Base-by-base conservation (phyloP, 257 asterid genomes). In the Solanum virginianum region DNA sequence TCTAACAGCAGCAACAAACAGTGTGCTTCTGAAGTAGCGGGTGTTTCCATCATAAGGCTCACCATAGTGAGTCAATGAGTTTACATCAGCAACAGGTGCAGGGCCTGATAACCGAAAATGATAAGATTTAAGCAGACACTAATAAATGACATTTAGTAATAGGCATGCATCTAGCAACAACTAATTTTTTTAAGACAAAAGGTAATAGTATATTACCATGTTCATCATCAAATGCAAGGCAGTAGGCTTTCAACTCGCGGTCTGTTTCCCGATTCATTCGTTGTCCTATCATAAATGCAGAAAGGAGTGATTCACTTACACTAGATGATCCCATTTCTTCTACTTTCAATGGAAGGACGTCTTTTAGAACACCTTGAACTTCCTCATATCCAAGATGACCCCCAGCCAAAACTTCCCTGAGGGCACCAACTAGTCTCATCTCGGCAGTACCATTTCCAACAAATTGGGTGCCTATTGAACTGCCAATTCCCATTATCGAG, bases 331-430 rank as follows among this genome's bases (percentile, higher is more conserved):
- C 86, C 86, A 81, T 80, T 77, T 88, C 93, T 84, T 85, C 91
- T 15, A 85, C 86, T 83, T 82, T 69, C 47, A 90, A 81, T 1
- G 98, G 98, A 89, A 96, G 97, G 81, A 91, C 93, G 63, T 95
- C 98, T 90, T 89, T 93, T 66, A 96, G 86, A 71, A 96, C 97
- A 87, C 98, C 99, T 87, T 93, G 97, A 85, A 93, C 99, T 90
- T 96, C 99, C 86, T 96, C 99, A 59, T 96, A 96, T 85, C 99
- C 99, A 81, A 95, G 91, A 87, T 96, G 99, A 60, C 97, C 98
- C 57, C 99, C 99, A 51, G 98, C 98, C 89, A 96, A 85, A 71
- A 96, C 97, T 88, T 96, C 99, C 88, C 98, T 92, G 13, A 96
- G 95, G 79, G 97, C 98, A 81, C 99, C 99, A 51, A 95, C 99